Evolutionary conservation across 345 rosid genomes (phyloP), one percentile per base, ranked within the genome.

Genomic region (Fremontodendron californicum): DNA sequence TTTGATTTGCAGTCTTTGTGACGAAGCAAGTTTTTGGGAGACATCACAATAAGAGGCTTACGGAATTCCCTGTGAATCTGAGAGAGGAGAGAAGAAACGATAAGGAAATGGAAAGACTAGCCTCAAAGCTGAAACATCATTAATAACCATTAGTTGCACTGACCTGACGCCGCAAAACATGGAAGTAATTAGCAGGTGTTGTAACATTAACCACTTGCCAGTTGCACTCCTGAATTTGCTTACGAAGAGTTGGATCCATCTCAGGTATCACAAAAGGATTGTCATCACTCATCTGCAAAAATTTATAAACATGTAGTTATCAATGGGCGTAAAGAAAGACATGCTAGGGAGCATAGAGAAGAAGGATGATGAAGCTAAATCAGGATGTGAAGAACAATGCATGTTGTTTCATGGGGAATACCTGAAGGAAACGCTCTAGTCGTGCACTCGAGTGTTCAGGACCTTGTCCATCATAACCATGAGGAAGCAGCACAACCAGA

Each of bases 1-100:
- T 94, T 94, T 75, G 98, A 94, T 88, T 85, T 93, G 85, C 98
- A 94, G 79, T 90, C 93, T 79, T 91, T 93, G 80, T 91, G 97
- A 74, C 97, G 95, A 75, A 94, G 97, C 55, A 94, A 84, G 81
- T 94, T 94, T 89, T 94, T 92, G 71, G 98, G 97, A 68, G 96
- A 80, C 93, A 91, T 92, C 71, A 92, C 94, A 45, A 94, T 81
- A 43, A 94, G 85, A 81, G 97, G 98, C 85, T 94, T 94, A 49
- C 97, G 97, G 85, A 94, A 93, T 45, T 85, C 93, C 82, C 98
- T 92, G 88, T 94, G 92, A 45, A 94, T 82, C 97, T 93, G 88
- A 57, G 77, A 21, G 55, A 61, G 61, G 72, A 77, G 6, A 49
- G 66, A 51, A 12, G 70, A 15, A 74, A 77, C 2, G 15, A 62